Evolutionary conservation across 345 rosid genomes (phyloP).

Genomic region (Toxicodendron radicans): DNA sequence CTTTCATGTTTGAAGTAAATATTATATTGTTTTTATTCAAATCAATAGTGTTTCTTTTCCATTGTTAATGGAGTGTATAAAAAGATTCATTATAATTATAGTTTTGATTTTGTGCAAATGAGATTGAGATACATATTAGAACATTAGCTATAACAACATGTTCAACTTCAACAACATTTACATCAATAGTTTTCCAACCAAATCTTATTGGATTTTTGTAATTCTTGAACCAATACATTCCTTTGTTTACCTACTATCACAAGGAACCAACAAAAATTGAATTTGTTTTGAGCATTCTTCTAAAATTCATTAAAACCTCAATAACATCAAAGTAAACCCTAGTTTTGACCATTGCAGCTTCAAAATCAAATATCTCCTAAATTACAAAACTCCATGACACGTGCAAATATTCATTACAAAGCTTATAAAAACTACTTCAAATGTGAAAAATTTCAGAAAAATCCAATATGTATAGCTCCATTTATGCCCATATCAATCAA

Average conservation of each 20-base stretch:
- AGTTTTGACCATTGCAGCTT: conserved; percentile 55
- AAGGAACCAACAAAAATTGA: background rate
- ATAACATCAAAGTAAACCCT: conserved; percentile 55
- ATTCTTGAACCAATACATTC: conserved; percentile 26
- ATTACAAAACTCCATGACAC: background rate
- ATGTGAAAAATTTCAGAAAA: conserved; percentile 19
- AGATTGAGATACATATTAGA: background rate
- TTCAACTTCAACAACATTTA: conserved; percentile 29
- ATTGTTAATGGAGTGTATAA: background rate
- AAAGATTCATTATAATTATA: background rate
- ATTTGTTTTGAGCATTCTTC: conserved; percentile 23
- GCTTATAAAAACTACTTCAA: conserved; percentile 47
- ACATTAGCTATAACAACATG: conserved; percentile 18
- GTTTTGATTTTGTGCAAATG: background rate
- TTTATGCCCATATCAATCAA: conserved; percentile 34
- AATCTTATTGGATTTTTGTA: conserved; percentile 27
- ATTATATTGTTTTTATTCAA: background rate
- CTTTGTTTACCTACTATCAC: conserved; percentile 27
- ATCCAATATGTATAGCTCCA: conserved; percentile 21
- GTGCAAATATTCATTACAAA: conserved; percentile 34
- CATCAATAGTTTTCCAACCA: background rate
- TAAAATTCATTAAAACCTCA: conserved; percentile 26
- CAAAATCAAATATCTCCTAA: conserved; percentile 30
- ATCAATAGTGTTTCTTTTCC: background rate
- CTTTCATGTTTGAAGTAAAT: background rate